phyloP scores from a whole-genome alignment of 805 yeast species.

The Wickerhamiella spandovensis region DNA sequence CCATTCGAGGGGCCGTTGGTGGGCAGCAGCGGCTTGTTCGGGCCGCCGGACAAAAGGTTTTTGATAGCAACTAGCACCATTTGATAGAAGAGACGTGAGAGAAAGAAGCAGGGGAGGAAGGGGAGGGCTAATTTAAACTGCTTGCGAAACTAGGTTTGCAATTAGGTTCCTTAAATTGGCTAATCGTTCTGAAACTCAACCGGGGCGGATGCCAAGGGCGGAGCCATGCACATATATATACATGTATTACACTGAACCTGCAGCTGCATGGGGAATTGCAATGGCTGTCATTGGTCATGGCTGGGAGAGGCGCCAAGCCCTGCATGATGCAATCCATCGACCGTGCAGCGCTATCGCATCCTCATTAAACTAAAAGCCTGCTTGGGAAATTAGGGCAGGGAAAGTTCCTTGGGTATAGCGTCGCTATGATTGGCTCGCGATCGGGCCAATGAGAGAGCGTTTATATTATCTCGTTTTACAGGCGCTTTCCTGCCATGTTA shows the following conservation, averaged over 20 bases:
- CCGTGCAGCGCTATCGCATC: not conserved
- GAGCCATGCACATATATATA: not conserved
- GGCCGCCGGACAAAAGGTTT: slow-evolving; percentile 19
- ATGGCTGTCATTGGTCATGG: not conserved
- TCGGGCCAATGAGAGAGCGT: no score
- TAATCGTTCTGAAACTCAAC: not conserved
- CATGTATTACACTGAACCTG: not conserved
- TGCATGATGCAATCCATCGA: not conserved
- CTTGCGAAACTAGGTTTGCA: not conserved
- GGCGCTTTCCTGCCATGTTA: no score
- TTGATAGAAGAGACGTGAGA: not conserved
- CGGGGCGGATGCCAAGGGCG: not conserved
- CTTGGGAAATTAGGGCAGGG: not conserved
- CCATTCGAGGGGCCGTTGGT: slow-evolving; percentile 3
- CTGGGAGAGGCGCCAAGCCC: not conserved
- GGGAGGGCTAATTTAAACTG: not conserved
- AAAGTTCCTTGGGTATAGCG: not conserved
- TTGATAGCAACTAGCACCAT: slow-evolving; percentile 25
- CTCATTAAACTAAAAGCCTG: not conserved
- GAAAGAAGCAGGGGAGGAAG: not conserved
- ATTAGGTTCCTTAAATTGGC: not conserved
- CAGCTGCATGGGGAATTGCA: not conserved
- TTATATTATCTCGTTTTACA: no score
- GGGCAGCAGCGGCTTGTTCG: slow-evolving; percentile 21
- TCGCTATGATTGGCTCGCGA: not conserved